Evolutionary conservation across 306 rosid species (phyloP).

Genomic region (Albizia julibrissin): DNA sequence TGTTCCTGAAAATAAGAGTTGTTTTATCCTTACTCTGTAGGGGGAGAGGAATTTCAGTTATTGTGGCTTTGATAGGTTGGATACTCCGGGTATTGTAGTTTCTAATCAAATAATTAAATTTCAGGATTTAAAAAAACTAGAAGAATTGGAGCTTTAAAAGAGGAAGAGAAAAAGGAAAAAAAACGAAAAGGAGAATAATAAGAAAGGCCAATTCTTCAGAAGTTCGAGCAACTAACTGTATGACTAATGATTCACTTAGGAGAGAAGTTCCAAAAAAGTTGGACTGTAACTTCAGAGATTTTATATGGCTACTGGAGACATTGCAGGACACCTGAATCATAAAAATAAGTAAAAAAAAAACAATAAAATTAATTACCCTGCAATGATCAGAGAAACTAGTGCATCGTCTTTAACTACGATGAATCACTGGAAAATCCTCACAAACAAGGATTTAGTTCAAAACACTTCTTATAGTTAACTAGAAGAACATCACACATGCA

Average conservation of each 20-base stretch:
- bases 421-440: neutral
- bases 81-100: conserved; percentile 43
- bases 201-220: neutral
- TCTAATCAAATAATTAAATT: conserved; percentile 43
- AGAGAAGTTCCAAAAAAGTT: conserved; percentile 57
- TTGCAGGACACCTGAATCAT: conserved; percentile 54
- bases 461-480: neutral
- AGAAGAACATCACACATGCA: neutral
- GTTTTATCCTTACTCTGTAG: conserved; percentile 57
- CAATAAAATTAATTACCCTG: neutral
- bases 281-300: conserved; percentile 46
- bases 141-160: neutral
- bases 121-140: conserved; percentile 8
- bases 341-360: neutral
- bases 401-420: neutral
- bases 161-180: neutral
- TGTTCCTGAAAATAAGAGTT: neutral
- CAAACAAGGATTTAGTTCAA: conserved; percentile 1
- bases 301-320: conserved; percentile 46
- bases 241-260: conserved; percentile 51
- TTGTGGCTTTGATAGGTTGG: conserved; percentile 82
- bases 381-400: neutral
- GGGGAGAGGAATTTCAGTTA: conserved; percentile 84
- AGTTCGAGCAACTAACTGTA: conserved; percentile 58
- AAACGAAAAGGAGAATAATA: neutral